These are phyloP conservation scores for Artemisia argyi DNA, from an alignment of 129 eudicot genomes.

Conservation along the genomic window DNA sequence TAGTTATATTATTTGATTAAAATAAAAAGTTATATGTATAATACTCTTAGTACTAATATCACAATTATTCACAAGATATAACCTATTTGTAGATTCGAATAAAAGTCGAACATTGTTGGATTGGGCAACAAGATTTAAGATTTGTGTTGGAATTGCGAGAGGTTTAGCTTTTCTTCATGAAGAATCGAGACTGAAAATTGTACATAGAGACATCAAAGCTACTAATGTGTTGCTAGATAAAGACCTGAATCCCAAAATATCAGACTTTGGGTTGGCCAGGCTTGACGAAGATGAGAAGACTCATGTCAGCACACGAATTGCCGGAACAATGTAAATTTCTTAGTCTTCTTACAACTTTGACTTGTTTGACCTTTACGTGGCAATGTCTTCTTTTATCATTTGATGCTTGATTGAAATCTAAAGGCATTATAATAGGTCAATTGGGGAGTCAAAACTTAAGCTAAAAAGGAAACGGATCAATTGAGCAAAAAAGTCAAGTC, in stretches of 20 bases:
- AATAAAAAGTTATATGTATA: no score
- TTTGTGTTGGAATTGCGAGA: constrained; percentile 54
- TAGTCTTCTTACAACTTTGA: neutral
- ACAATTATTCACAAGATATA: constrained; percentile 4
- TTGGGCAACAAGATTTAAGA: constrained; percentile 47
- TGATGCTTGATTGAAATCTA: neutral
- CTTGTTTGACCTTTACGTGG: neutral
- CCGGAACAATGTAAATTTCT: constrained; percentile 45
- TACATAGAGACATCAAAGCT: constrained; percentile 60
- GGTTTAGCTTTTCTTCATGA: constrained; percentile 61
- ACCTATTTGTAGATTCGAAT: constrained; percentile 22
- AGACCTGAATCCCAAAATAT: constrained; percentile 53
- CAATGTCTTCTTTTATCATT: neutral
- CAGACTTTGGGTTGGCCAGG: constrained; percentile 59
- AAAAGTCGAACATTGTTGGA: constrained; percentile 26
- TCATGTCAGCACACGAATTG: constrained; percentile 53
- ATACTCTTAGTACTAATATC: no score
- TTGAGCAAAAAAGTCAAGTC: no score
- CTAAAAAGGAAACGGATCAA: no score
- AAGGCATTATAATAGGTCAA: neutral
- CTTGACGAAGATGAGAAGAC: constrained; percentile 54
- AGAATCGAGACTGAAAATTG: constrained; percentile 49
- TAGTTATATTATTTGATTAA: no score
- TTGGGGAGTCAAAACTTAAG: no score
- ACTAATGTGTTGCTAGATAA: constrained; percentile 56